Conservation (phyloP, 768 basidiomycete species). For the Piloderma croceum region DNA sequence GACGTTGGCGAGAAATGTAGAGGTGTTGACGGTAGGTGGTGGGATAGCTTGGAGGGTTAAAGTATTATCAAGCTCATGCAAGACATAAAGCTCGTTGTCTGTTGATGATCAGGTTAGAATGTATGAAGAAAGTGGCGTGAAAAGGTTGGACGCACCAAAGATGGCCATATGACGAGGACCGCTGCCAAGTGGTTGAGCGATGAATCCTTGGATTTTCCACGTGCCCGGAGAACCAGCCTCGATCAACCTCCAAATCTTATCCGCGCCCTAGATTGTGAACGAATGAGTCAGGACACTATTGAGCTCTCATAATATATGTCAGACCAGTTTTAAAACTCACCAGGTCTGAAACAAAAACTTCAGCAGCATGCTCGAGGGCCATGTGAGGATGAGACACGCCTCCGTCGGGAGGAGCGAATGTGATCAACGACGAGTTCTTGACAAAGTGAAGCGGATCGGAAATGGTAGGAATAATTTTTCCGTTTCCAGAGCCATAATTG, state of each 20-base stretch:
- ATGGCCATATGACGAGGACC: slow-evolving; percentile 53
- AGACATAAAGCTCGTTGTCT: slow-evolving; percentile 46
- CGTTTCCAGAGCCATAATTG: slow-evolving; percentile 55
- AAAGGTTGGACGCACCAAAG: slow-evolving; percentile 28
- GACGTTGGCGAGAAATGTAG: slow-evolving; percentile 44
- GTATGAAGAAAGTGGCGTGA: too few relatives aligned
- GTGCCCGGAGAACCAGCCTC: slow-evolving; percentile 35
- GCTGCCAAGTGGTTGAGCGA: slow-evolving; percentile 55
- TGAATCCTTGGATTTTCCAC: slow-evolving; percentile 54
- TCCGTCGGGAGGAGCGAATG: slow-evolving; percentile 44
- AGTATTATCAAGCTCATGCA: slow-evolving; percentile 54
- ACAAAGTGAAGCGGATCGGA: slow-evolving; percentile 30
- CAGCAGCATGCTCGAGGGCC: slow-evolving; percentile 48
- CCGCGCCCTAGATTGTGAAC: slow-evolving; percentile 48
- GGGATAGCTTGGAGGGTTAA: slow-evolving; percentile 57
- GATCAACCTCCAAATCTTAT: slow-evolving; percentile 64
- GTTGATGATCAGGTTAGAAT: slow-evolving; percentile 1
- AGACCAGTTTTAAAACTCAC: slow-evolving; percentile 41
- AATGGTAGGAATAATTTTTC: slow-evolving; percentile 45
- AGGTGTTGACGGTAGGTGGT: slow-evolving; percentile 41
- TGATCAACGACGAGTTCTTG: slow-evolving; percentile 35
- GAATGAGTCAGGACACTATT: neutral
- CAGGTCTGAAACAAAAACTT: slow-evolving; percentile 62
- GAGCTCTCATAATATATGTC: too few relatives aligned
- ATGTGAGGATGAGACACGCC: slow-evolving; percentile 60